phyloP scores from a whole-genome alignment of 2,329 filamentous ascomycete species.

The Colletotrichum tamarilloi region DNA sequence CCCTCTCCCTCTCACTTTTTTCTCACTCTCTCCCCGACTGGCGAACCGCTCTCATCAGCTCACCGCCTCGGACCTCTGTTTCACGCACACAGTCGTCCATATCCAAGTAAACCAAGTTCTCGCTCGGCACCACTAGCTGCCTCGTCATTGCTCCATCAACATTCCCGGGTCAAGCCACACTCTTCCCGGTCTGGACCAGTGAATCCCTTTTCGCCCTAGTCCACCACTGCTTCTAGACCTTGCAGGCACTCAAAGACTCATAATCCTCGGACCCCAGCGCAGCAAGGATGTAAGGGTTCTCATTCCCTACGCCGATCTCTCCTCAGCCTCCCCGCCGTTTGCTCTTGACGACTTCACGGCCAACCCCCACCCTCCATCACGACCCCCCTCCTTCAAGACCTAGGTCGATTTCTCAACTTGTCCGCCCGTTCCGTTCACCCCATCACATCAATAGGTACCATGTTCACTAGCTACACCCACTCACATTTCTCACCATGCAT shows the following conservation, averaged over 20 bases:
- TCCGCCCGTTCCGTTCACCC: conserved; percentile 20
- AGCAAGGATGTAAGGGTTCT: conserved; percentile 12
- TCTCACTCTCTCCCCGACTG: neutral
- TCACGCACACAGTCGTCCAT: neutral
- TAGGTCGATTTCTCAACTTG: conserved; percentile 10
- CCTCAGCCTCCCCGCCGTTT: conserved; percentile 28
- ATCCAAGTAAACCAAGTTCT: neutral
- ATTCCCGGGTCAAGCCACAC: conserved; percentile 22
- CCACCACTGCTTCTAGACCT: conserved; percentile 13
- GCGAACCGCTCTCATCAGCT: conserved; percentile 4
- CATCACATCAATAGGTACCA: neutral
- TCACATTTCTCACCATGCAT: neutral
- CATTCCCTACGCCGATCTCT: conserved; percentile 23
- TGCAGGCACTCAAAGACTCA: neutral
- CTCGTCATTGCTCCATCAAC: conserved; percentile 5
- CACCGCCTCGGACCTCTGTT: conserved; percentile 12
- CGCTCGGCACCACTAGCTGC: conserved; percentile 8
- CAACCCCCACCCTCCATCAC: conserved; percentile 26
- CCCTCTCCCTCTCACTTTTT: neutral
- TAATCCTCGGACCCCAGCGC: neutral
- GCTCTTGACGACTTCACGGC: conserved; percentile 18
- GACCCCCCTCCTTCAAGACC: conserved; percentile 5
- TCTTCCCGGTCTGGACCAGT: conserved; percentile 19
- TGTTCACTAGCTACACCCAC: conserved; percentile 6
- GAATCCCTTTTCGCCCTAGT: conserved; percentile 7